phyloP scores from a whole-genome alignment of 1,284 basidiomycete genomes.

The Ustilago vetiveriae region DNA sequence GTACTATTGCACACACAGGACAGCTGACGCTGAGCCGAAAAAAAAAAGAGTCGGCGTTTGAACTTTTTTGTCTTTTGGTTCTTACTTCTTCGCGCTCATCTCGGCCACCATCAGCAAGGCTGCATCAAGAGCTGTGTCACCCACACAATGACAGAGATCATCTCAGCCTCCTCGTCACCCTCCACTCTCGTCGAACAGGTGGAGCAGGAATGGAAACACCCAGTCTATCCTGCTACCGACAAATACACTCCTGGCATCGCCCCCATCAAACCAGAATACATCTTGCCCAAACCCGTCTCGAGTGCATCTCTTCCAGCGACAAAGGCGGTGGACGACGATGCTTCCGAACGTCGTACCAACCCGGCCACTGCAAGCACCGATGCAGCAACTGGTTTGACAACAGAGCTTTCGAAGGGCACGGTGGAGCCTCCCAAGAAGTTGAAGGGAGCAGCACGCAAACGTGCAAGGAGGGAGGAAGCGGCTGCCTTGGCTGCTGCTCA shows the following conservation, averaged over 20 bases:
- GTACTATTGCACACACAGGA: neutral
- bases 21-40: neutral
- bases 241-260: slow-evolving; percentile 50
- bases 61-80: slow-evolving; percentile 1
- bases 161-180: no score
- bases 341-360: slow-evolving; percentile 25
- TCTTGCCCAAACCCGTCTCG: slow-evolving; percentile 30
- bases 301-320: no score
- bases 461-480: slow-evolving; percentile 37
- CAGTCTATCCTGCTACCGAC: slow-evolving; percentile 38
- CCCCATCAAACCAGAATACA: slow-evolving; percentile 47
- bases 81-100: neutral
- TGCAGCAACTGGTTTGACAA: neutral
- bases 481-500: slow-evolving; percentile 25
- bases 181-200: neutral
- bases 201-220: slow-evolving; percentile 34
- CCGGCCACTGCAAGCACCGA: slow-evolving; percentile 6
- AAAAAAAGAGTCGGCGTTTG: neutral
- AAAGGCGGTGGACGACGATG: slow-evolving; percentile 34
- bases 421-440: slow-evolving; percentile 32
- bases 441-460: slow-evolving; percentile 47
- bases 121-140: neutral
- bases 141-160: no score
- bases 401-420: neutral
- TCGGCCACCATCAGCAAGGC: neutral